Evolutionary conservation across 1,139 yeast genomes (phyloP).

Genomic region (Taiozyma sp.): DNA sequence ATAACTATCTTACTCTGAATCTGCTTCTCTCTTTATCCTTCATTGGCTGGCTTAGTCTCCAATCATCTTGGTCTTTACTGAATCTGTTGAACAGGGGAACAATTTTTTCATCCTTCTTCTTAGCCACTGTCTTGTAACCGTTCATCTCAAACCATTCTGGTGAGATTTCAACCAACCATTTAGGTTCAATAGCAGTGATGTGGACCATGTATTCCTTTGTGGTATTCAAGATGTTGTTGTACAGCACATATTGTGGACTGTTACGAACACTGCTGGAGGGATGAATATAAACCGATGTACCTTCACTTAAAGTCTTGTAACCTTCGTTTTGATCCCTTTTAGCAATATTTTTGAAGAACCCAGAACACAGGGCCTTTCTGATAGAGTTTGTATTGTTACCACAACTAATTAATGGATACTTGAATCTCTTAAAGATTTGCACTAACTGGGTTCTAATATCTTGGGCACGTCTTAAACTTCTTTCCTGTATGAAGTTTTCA

Average conservation of each 20-base stretch:
- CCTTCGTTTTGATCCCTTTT: slow-evolving; percentile 73
- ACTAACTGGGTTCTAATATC: slow-evolving; percentile 74
- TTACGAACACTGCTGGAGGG: slow-evolving; percentile 83
- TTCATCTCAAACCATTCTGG: slow-evolving; percentile 74
- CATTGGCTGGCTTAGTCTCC: slow-evolving; percentile 34
- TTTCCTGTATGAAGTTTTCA: slow-evolving; percentile 75
- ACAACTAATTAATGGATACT: slow-evolving; percentile 50
- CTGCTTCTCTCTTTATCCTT: slow-evolving; percentile 11
- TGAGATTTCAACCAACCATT: slow-evolving; percentile 81
- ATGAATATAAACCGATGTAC: slow-evolving; percentile 77
- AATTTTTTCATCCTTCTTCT: slow-evolving; percentile 45
- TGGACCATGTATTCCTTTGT: slow-evolving; percentile 91
- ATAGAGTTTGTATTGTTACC: slow-evolving; percentile 58
- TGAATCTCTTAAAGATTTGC: slow-evolving; percentile 53
- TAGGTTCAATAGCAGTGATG: slow-evolving; percentile 73
- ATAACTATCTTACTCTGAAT: slow-evolving; percentile 12
- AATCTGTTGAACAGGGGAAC: slow-evolving; percentile 58
- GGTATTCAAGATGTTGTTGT: slow-evolving; percentile 78
- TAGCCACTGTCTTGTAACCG: slow-evolving; percentile 31
- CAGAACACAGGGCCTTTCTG: slow-evolving; percentile 73
- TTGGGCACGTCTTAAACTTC: slow-evolving; percentile 68
- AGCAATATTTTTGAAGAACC: slow-evolving; percentile 83
- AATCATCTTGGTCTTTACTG: slow-evolving; percentile 46
- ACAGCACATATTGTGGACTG: slow-evolving; percentile 72
- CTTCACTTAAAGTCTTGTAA: slow-evolving; percentile 71